Percentiles rank a stretch among this genome's conserved stretches.
Evolutionary conservation across 2,329 filamentous ascomycete species (phyloP).

Genomic region (Verticillium alfalfae): DNA sequence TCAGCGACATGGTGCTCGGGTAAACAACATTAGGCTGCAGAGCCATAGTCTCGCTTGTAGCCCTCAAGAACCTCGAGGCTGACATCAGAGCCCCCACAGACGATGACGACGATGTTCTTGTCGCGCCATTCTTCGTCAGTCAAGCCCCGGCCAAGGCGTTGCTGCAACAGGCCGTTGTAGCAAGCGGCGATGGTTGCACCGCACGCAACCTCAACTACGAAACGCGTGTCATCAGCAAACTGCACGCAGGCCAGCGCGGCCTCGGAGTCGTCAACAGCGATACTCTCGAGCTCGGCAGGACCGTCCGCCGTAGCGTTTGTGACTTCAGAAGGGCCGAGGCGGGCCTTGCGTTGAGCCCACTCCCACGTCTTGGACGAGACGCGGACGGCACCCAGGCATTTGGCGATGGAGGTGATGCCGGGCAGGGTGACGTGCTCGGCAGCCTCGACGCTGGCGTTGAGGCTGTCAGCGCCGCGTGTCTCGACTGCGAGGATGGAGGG

Average conservation of each 20-base stretch:
- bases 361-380: conserved; percentile 65
- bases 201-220: conserved; percentile 80
- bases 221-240: conserved; percentile 75
- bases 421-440: conserved; percentile 57
- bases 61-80: conserved; percentile 54
- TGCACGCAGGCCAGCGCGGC: conserved; percentile 72
- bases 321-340: conserved; percentile 8
- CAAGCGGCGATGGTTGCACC: conserved; percentile 70
- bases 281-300: conserved; percentile 36
- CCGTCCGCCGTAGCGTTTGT: not conserved
- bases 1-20: no score
- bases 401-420: conserved; percentile 71
- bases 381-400: conserved; percentile 65
- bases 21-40: not conserved
- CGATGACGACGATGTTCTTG: conserved; percentile 74
- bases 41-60: conserved; percentile 44
- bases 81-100: conserved; percentile 75
- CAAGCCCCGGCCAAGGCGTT: conserved; percentile 47
- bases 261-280: conserved; percentile 68
- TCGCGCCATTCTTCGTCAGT: conserved; percentile 53
- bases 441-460: conserved; percentile 55
- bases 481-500: conserved; percentile 66
- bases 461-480: conserved; percentile 67
- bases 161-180: conserved; percentile 59
- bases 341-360: conserved; percentile 41